These are phyloP conservation scores for Trypanosoma cruzi DNA, from an alignment of 208 protist genomes.

Conservation along the genomic window DNA sequence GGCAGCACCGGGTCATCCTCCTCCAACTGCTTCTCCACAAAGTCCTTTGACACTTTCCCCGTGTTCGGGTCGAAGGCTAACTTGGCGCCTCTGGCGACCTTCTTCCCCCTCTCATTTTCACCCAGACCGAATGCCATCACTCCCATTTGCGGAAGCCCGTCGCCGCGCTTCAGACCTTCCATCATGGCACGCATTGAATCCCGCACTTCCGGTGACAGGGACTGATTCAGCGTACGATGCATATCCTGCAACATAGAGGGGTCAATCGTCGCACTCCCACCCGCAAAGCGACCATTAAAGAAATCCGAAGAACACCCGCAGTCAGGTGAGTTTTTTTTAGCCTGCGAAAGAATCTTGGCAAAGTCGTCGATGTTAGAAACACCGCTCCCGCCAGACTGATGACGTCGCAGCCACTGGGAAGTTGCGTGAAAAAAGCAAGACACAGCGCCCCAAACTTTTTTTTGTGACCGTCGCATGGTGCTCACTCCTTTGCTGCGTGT, in stretches of 20 bases:
- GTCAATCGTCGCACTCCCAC: slow-evolving; percentile 64
- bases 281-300: slow-evolving; percentile 79
- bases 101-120: slow-evolving; percentile 91
- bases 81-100: slow-evolving; percentile 82
- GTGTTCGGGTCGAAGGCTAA: slow-evolving; percentile 79
- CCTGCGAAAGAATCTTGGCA: slow-evolving; percentile 61
- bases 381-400: slow-evolving; percentile 20
- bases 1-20: slow-evolving; percentile 81
- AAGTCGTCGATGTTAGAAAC: slow-evolving; percentile 53
- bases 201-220: slow-evolving; percentile 83
- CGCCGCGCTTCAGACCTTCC: slow-evolving; percentile 56
- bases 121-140: slow-evolving; percentile 93
- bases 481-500: background rate
- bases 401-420: slow-evolving; percentile 26
- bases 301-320: slow-evolving; percentile 34
- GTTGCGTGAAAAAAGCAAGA: slow-evolving; percentile 4
- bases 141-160: slow-evolving; percentile 73
- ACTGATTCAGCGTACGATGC: slow-evolving; percentile 63
- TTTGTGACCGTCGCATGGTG: slow-evolving; percentile 25
- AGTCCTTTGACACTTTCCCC: slow-evolving; percentile 85
- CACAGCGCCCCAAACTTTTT: background rate
- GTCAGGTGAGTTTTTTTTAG: slow-evolving; percentile 19
- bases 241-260: slow-evolving; percentile 53
- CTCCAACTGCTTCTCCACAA: slow-evolving; percentile 87
- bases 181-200: slow-evolving; percentile 85